Conservation (phyloP, 352 stramenopile genomes). For the Peronospora belbahrii region DNA sequence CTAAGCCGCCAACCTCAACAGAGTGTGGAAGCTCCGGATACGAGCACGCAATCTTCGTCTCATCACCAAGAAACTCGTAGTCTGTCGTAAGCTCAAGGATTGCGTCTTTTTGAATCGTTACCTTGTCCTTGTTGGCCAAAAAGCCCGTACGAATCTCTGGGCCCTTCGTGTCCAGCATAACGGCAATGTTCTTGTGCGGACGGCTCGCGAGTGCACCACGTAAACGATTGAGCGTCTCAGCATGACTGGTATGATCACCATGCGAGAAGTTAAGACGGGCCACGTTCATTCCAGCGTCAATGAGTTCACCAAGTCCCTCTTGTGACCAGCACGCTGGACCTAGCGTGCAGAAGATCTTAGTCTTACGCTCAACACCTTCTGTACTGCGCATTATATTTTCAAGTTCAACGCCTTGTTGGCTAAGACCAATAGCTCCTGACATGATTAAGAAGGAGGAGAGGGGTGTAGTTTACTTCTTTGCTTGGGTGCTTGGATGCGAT, state of each 20-base stretch:
- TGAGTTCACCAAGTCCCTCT: slow-evolving; percentile 85
- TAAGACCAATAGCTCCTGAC: slow-evolving; percentile 27
- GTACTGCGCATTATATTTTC: slow-evolving; percentile 26
- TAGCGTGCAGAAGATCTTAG: slow-evolving; percentile 89
- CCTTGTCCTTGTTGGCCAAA: slow-evolving; percentile 67
- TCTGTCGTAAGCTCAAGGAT: slow-evolving; percentile 60
- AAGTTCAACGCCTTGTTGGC: slow-evolving; percentile 32
- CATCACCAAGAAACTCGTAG: slow-evolving; percentile 70
- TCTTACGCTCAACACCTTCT: slow-evolving; percentile 48
- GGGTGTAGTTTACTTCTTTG: no score
- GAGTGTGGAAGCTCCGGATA: slow-evolving; percentile 89
- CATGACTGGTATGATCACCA: slow-evolving; percentile 89
- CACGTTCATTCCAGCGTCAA: slow-evolving; percentile 92
- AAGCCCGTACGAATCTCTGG: slow-evolving; percentile 95
- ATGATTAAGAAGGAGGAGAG: background rate
- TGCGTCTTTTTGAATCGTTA: slow-evolving; percentile 51
- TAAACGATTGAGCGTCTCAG: slow-evolving; percentile 58
- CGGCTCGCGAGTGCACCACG: slow-evolving; percentile 51
- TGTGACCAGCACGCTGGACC: slow-evolving; percentile 90
- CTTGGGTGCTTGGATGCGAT: no score
- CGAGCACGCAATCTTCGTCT: slow-evolving; percentile 88
- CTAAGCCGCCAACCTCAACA: slow-evolving; percentile 85
- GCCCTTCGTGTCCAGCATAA: slow-evolving; percentile 95
- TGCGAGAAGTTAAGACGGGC: slow-evolving; percentile 99
- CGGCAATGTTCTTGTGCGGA: slow-evolving; percentile 73